These are phyloP conservation scores for Penicillium canariense DNA, from an alignment of 495 filamentous ascomycete genomes.

Conservation along the genomic window DNA sequence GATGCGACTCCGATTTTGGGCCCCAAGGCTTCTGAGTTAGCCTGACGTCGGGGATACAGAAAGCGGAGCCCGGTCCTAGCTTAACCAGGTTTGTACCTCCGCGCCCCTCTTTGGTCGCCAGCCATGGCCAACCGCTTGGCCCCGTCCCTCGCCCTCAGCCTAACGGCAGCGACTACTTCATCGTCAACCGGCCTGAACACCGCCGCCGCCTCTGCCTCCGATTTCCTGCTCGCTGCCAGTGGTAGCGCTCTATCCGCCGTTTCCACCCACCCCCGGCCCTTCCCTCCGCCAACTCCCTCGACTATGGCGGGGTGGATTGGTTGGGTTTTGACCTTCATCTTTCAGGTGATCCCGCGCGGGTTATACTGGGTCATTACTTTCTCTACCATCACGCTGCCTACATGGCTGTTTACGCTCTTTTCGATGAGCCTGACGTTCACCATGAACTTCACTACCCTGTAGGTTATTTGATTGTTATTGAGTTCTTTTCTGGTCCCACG, in stretches of 20 bases:
- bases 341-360: slow-evolving; percentile 62
- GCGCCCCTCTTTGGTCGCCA: not conserved
- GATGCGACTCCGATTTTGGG: slow-evolving; percentile 9
- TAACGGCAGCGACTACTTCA: slow-evolving; percentile 22
- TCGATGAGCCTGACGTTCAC: slow-evolving; percentile 96
- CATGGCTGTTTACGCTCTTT: slow-evolving; percentile 87
- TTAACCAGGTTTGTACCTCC: not conserved
- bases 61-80: slow-evolving; percentile 15
- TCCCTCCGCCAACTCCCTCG: slow-evolving; percentile 32
- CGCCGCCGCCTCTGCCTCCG: slow-evolving; percentile 21
- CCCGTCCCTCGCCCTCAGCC: slow-evolving; percentile 23
- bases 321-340: slow-evolving; percentile 42
- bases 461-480: too few relatives aligned
- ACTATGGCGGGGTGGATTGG: slow-evolving; percentile 48
- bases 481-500: not conserved
- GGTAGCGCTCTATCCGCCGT: slow-evolving; percentile 20
- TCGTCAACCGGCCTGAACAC: slow-evolving; percentile 14
- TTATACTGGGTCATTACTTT: slow-evolving; percentile 84
- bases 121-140: slow-evolving; percentile 20
- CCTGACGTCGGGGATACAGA: slow-evolving; percentile 2
- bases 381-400: slow-evolving; percentile 81
- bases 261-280: slow-evolving; percentile 26
- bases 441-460: slow-evolving; percentile 97
- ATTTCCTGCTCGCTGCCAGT: not conserved
- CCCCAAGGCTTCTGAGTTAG: slow-evolving; percentile 10